Evolutionary conservation across 768 basidiomycete species (phyloP).

Genomic region (Suillus variegatus): DNA sequence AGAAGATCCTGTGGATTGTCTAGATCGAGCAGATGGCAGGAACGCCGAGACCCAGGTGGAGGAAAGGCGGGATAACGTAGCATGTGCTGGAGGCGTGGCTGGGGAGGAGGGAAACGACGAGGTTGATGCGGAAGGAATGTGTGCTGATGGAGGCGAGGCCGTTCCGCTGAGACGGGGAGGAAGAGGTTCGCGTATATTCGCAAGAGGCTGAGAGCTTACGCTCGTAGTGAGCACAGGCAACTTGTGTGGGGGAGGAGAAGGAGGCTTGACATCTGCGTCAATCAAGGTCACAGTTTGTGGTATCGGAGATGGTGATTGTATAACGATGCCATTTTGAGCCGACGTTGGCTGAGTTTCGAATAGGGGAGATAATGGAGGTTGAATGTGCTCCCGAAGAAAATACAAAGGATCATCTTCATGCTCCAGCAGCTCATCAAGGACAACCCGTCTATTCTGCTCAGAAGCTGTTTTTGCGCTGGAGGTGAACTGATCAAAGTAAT

Average conservation of each 20-base stretch:
- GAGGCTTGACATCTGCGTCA: slow-evolving; percentile 8
- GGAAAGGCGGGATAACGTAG: slow-evolving; percentile 46
- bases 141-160: slow-evolving; percentile 26
- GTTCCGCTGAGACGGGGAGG: slow-evolving; percentile 24
- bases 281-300: slow-evolving; percentile 10
- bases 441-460: slow-evolving; percentile 49
- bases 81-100: slow-evolving; percentile 24
- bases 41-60: slow-evolving; percentile 54
- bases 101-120: slow-evolving; percentile 15
- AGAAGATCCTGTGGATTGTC: slow-evolving; percentile 13
- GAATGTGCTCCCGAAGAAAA: slow-evolving; percentile 39
- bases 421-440: slow-evolving; percentile 64
- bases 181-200: slow-evolving; percentile 17
- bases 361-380: slow-evolving; percentile 26
- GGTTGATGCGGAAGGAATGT: slow-evolving; percentile 20
- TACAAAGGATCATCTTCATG: slow-evolving; percentile 75
- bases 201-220: slow-evolving; percentile 10
- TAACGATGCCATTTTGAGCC: slow-evolving; percentile 15
- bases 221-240: slow-evolving; percentile 15
- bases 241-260: slow-evolving; percentile 6
- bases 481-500: slow-evolving; percentile 64
- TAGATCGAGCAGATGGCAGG: slow-evolving; percentile 29
- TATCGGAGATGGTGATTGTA: background rate
- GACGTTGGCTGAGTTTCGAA: slow-evolving; percentile 31
- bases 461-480: slow-evolving; percentile 56